A percentile compares a stretch with the other conserved stretches of the same genome.
Conservation (phyloP, 2,329 filamentous ascomycete species). For the Colletotrichum trifolii region DNA sequence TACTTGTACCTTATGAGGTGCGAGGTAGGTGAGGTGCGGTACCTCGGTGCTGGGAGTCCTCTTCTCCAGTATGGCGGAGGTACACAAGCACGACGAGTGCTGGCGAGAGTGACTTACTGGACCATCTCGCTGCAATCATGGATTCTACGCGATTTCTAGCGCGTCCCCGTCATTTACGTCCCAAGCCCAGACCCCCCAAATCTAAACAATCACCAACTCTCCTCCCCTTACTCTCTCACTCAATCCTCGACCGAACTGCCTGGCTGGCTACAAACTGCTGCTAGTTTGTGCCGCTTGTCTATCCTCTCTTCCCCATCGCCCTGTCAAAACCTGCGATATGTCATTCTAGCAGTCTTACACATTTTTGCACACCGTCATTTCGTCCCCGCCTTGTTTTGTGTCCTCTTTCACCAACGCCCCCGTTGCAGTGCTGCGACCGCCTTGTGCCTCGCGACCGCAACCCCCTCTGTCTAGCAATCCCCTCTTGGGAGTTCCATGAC, state of each 20-base stretch:
- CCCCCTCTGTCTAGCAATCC: constrained; percentile 14
- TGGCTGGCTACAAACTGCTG: constrained; percentile 33
- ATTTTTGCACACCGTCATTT: constrained; percentile 37
- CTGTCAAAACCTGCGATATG: constrained; percentile 34
- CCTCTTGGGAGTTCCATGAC: constrained; percentile 25
- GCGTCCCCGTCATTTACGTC: constrained; percentile 35
- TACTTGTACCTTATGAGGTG: no score
- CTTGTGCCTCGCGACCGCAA: constrained; percentile 33
- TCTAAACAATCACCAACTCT: constrained; percentile 18
- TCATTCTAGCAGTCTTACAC: constrained; percentile 34
- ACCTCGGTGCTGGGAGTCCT: not conserved
- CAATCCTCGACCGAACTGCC: constrained; percentile 23
- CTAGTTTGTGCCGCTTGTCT: constrained; percentile 29
- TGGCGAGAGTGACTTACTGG: constrained; percentile 7
- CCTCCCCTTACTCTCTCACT: constrained; percentile 6
- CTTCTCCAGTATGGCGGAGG: no score
- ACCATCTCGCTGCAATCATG: constrained; percentile 23
- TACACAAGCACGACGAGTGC: no score
- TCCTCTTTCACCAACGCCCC: constrained; percentile 30
- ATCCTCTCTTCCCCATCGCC: constrained; percentile 16
- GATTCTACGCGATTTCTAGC: constrained; percentile 37
- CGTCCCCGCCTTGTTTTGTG: constrained; percentile 34
- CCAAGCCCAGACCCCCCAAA: constrained; percentile 23
- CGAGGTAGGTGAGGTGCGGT: not conserved
- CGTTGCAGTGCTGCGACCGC: constrained; percentile 35